These are phyloP conservation scores for Colletotrichum sp. DNA, from an alignment of 2,329 filamentous ascomycete genomes.

Conservation along the genomic window DNA sequence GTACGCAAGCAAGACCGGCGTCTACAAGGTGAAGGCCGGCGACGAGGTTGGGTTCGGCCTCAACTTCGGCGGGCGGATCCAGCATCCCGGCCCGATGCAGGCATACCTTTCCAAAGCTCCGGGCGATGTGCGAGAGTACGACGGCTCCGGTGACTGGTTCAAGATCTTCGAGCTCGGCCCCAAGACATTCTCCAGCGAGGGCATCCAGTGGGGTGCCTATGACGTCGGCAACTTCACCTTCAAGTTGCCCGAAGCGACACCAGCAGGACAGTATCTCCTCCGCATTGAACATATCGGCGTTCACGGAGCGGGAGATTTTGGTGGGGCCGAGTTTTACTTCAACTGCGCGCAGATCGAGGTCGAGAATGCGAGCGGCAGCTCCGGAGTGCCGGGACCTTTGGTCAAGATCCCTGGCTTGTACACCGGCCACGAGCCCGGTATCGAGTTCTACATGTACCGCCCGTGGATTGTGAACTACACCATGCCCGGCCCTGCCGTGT, in stretches of 20 bases:
- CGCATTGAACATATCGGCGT: not conserved
- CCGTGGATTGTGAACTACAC: not conserved
- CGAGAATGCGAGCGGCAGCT: not conserved
- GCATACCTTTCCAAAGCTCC: not conserved
- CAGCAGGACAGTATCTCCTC: not conserved
- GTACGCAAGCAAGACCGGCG: not conserved
- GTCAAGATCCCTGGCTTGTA: not conserved
- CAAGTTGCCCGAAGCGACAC: not conserved
- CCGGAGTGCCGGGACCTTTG: not conserved
- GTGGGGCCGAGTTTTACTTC: not conserved
- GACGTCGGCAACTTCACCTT: not conserved
- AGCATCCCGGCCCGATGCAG: not conserved
- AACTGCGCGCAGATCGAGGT: not conserved
- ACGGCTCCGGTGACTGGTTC: constrained; percentile 33
- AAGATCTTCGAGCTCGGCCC: constrained; percentile 31
- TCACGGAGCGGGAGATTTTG: not conserved
- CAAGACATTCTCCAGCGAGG: not conserved
- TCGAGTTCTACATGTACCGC: not conserved
- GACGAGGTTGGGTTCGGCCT: not conserved
- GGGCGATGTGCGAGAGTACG: constrained; percentile 8
- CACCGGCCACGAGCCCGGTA: not conserved
- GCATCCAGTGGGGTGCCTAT: not conserved
- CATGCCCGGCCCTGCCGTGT: not conserved
- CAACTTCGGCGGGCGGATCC: not conserved
- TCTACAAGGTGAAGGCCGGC: not conserved